Evolutionary conservation across 75 land plant genomes (phyloP).

Genomic region (Selaginella moellendorffii): DNA sequence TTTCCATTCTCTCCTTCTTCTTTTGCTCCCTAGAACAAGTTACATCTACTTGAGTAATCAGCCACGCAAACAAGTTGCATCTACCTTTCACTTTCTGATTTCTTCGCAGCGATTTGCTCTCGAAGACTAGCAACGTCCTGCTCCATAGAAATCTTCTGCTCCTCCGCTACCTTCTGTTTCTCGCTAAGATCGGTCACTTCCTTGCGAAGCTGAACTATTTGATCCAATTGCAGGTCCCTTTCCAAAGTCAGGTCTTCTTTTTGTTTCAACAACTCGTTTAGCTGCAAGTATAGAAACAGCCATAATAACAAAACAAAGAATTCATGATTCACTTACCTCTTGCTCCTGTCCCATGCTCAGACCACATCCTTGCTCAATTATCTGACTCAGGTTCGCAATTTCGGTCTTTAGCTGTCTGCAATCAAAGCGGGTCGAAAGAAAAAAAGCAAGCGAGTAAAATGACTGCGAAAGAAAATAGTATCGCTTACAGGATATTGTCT

Average conservation of each 20-base stretch:
- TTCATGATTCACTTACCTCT: constrained; percentile 11
- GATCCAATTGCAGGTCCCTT: constrained; percentile 15
- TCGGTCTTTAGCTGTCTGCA: constrained; percentile 22
- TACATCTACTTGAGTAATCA: background rate
- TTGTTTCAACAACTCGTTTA: constrained; percentile 18
- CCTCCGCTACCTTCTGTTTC: constrained; percentile 14
- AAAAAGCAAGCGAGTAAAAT: background rate
- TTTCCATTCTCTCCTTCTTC: constrained; percentile 25
- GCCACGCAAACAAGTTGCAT: background rate
- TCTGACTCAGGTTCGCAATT: constrained; percentile 19
- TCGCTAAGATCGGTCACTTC: constrained; percentile 18
- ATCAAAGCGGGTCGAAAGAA: background rate
- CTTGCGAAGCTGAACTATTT: constrained; percentile 17
- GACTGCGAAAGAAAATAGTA: background rate
- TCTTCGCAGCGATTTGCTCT: constrained; percentile 16
- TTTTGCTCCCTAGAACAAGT: constrained; percentile 14
- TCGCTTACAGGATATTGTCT: constrained; percentile 24
- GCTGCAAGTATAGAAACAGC: constrained; percentile 8
- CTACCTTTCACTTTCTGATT: constrained; percentile 25
- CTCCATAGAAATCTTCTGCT: constrained; percentile 17
- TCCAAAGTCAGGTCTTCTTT: constrained; percentile 15
- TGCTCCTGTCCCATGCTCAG: constrained; percentile 19
- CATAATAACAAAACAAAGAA: background rate
- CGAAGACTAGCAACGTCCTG: constrained; percentile 14
- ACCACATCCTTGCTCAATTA: constrained; percentile 20